A percentile compares a stretch with the other conserved stretches of the same genome.
These are phyloP conservation scores for Raphanus hybrid DNA, from an alignment of 441 rosid genomes.

Conservation along the genomic window DNA sequence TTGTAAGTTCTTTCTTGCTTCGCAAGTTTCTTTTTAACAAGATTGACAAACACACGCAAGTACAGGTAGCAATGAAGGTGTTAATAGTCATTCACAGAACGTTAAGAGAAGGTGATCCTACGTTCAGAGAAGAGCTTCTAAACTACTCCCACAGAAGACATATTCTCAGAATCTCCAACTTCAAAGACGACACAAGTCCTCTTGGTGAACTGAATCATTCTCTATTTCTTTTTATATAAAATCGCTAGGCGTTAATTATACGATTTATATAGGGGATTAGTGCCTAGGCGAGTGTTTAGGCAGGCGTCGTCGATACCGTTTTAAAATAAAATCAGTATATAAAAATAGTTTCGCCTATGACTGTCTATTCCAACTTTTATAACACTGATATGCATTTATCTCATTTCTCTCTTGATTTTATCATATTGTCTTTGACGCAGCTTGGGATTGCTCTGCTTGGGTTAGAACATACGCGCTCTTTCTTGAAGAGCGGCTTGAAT, in stretches of 20 bases:
- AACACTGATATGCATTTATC: neutral
- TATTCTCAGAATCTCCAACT: conserved; percentile 80
- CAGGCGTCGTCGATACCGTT: too few species aligned
- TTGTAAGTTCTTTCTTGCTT: conserved; percentile 45
- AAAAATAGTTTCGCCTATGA: neutral
- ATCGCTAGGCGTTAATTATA: too few species aligned
- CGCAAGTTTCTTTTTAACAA: neutral
- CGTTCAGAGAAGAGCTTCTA: conserved; percentile 81
- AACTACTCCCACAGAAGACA: conserved; percentile 77
- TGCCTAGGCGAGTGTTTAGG: too few species aligned
- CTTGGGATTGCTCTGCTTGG: conserved; percentile 89
- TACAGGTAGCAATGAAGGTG: conserved; percentile 80
- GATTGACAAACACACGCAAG: neutral
- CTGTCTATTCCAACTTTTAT: neutral
- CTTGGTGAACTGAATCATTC: conserved; percentile 50
- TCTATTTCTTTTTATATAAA: neutral
- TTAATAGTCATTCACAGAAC: conserved; percentile 84
- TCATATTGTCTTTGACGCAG: conserved; percentile 9
- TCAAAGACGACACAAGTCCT: conserved; percentile 87
- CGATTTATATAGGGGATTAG: too few species aligned
- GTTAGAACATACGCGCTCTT: conserved; percentile 76
- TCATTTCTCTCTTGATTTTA: neutral
- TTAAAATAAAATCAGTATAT: too few species aligned
- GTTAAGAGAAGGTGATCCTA: conserved; percentile 88
- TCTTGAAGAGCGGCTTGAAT: conserved; percentile 86